phyloP scores from a whole-genome alignment of 257 asterid genomes.

The Voacanga thouarsii region DNA sequence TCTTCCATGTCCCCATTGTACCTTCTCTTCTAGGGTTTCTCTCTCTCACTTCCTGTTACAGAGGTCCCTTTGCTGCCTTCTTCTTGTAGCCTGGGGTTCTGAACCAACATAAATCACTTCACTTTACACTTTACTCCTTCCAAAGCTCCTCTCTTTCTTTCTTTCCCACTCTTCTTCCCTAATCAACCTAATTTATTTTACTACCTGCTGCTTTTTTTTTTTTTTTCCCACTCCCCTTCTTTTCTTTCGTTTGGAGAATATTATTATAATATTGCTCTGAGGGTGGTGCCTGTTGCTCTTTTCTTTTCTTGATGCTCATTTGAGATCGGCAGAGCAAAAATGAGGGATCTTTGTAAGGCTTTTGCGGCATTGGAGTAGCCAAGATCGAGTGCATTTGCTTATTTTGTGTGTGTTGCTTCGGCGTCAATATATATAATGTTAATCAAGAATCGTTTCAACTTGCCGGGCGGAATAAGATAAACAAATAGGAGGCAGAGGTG shows the following conservation, averaged over 20 bases:
- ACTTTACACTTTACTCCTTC: conserved; percentile 7
- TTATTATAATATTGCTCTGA: not conserved
- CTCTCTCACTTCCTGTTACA: conserved; percentile 13
- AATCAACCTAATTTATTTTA: conserved; percentile 5
- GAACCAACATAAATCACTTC: conserved; percentile 32
- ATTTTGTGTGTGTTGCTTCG: not conserved
- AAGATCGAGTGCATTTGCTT: conserved; percentile 37
- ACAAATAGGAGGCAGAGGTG: not conserved
- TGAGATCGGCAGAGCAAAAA: conserved; percentile 41
- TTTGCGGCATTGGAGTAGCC: conserved; percentile 7
- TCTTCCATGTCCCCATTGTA: not conserved
- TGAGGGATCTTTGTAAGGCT: conserved; percentile 27
- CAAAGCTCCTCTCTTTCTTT: not conserved
- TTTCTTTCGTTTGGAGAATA: conserved; percentile 5
- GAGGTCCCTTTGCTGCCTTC: not conserved
- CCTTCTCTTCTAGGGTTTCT: conserved; percentile 45
- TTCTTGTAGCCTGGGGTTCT: conserved; percentile 48
- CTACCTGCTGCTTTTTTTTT: not conserved
- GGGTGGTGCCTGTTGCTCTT: not conserved
- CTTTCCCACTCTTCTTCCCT: not conserved
- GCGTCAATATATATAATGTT: conserved; percentile 5
- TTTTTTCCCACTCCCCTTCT: not conserved
- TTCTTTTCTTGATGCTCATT: conserved; percentile 9
- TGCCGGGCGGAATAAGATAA: conserved; percentile 2
- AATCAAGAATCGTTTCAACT: not conserved